Evolutionary conservation across 805 yeast genomes (phyloP), one percentile per base, ranked within the genome.

Genomic region (Candida morakotiae): DNA sequence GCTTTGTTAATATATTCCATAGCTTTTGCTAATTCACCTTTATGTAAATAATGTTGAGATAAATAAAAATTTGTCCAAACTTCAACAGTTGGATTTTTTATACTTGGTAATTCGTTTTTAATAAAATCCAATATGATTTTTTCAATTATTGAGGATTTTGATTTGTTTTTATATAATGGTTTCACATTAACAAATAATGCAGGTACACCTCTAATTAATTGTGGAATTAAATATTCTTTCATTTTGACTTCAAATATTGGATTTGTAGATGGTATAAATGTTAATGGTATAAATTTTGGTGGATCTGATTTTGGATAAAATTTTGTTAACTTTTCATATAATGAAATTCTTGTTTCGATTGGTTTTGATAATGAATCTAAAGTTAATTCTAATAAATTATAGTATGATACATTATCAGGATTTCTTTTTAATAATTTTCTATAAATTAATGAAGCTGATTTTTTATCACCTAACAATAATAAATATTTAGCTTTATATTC

Each of bases 291-390:
- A 46, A 75, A 79, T 47, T 72, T 73, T 20, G 93, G 88, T 19
- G 91, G 81, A 53, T 88, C 96, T 2, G 91, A 78, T 46, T 73
- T 78, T 23, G 97, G 97, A 58, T 87, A 89, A 52, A 85, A 81
- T 30, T 53, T 58, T 2, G 76, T 71, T 44, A 89, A 64, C 45
- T 77, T 81, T 31, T 71, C 76, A 57, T 87, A 91, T 42, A 91
- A 58, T 13, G 67, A 71, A 37, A 73, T 58, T 55, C 83, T 75
- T 35, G 64, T 52, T n/a, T 67, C 69, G 9, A 60, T 59, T n/a
- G 78, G 64, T 29, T 66, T 51, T 8, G 45, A 38, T 8, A 65
- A 52, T 16, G 81, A 68, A 3, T 75, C 79, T 43, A 88, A 69
- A 3, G 86, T 67, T 17, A 69, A 58, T 53, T 91, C 96, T 43